Base-by-base conservation (phyloP, 169 alveolate species). In the Plasmodium berghei region DNA sequence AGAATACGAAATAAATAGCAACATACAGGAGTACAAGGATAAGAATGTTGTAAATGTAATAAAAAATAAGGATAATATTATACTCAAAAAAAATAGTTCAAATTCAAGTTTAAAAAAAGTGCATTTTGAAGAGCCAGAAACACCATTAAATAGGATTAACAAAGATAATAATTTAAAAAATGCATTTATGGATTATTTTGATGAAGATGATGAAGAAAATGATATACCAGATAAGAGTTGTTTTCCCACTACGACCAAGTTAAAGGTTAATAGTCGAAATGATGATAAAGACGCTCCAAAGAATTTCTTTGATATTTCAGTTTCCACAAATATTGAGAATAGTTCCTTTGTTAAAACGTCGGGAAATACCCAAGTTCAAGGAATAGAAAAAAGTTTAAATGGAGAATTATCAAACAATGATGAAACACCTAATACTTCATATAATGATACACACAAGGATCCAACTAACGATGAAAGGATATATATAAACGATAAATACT, bases 71-170 rank as follows among this genome's bases (percentile, higher is more conserved):
- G 83, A 71, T 48, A 9, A 71, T 3, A 8, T n/a, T 55, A 8
- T 8, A 3, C 6, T 3, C 24, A 26, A 46, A 71, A 71, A 52
- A 18, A 48, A 1, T 14, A 8, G 54, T 18, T 14, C 22, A 9
- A 71, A 9, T 18, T 20, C 22, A 71, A 52, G 9, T 20, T 2
- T 16, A 16, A 75, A 49, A 62, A 64, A 24, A 69, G 89, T 48
- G 5, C 52, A 9, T 12, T 63, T 48, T 56, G 28, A 24, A 18
- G 89, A 75, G 49, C 89, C 89, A 9, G 24, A 8, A 22, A 74
- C 89, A 24, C 89, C 89, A 16, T 5, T 75, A 63, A 75, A 75
- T 45, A 61, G 72, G 55, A 5, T 75, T 63, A 75, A 75, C 48
- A 75, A 63, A 49, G 56, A 75, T 56, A 62, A 62, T 45, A 66